These are phyloP conservation scores for Clonostachys sp. DNA, from an alignment of 2,329 filamentous ascomycete species.

Conservation along the genomic window DNA sequence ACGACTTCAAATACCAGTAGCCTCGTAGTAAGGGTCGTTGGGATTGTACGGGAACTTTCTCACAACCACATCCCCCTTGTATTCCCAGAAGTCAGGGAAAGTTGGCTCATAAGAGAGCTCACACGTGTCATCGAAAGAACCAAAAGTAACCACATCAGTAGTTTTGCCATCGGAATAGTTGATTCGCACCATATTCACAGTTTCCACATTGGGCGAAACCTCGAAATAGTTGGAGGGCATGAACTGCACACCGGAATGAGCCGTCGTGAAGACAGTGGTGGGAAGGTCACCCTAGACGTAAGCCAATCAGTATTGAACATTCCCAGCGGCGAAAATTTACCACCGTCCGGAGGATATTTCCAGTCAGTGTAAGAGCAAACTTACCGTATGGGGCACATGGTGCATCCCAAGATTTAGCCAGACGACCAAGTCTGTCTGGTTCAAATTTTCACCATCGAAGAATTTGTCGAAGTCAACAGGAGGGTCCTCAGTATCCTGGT, in stretches of 20 bases:
- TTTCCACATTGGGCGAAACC: too few species aligned
- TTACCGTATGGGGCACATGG: constrained; percentile 44
- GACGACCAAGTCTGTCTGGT: constrained; percentile 35
- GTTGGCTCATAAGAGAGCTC: constrained; percentile 1
- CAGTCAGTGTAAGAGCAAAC: too few species aligned
- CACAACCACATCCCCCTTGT: constrained; percentile 11
- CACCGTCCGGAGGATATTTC: too few species aligned
- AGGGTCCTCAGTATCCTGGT: constrained; percentile 37
- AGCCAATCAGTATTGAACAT: too few species aligned
- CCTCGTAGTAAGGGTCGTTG: constrained; percentile 3
- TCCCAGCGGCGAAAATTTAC: too few species aligned
- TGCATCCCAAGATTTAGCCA: constrained; percentile 53
- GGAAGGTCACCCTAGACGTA: constrained; percentile 28
- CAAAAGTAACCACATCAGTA: too few species aligned
- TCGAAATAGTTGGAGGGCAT: neutral
- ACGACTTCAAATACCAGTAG: too few species aligned
- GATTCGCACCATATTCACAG: too few species aligned
- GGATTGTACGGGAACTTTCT: constrained; percentile 9
- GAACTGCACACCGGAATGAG: constrained; percentile 4
- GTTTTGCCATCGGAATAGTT: too few species aligned
- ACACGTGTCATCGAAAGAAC: neutral
- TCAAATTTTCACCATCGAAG: constrained; percentile 29
- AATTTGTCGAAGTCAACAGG: constrained; percentile 45
- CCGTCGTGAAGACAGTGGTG: constrained; percentile 27
- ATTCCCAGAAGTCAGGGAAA: constrained; percentile 1